Percentiles rank a stretch among this genome's conserved stretches.
Conservation (phyloP, 2,329 filamentous ascomycete genomes). For the Ceratocystis ficicola region DNA sequence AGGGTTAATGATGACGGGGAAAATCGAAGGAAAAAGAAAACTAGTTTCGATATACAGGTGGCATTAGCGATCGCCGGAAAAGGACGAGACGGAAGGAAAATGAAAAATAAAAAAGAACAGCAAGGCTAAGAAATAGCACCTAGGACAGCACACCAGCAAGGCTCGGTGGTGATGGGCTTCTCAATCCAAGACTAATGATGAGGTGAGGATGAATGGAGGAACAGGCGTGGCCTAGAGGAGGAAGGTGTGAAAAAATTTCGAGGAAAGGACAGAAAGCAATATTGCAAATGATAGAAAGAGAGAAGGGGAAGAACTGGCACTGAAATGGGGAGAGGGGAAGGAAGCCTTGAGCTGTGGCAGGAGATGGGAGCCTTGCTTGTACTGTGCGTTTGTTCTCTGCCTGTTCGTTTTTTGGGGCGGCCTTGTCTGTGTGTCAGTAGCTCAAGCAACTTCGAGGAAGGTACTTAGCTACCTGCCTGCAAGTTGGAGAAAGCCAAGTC, state of each 20-base stretch:
- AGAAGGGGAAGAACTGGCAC: neutral
- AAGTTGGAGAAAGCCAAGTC: neutral
- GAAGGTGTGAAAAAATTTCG: neutral
- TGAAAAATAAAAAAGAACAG: constrained; percentile 20
- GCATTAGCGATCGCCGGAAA: constrained; percentile 25
- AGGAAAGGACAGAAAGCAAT: neutral
- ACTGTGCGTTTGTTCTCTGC: neutral
- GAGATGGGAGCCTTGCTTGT: neutral
- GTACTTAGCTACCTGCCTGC: neutral
- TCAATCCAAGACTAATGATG: neutral
- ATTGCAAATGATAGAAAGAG: neutral
- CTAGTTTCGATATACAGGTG: constrained; percentile 27
- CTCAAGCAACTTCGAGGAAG: no score
- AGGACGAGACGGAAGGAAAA: neutral
- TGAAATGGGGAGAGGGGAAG: neutral
- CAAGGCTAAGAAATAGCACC: constrained; percentile 18
- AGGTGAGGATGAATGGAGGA: neutral
- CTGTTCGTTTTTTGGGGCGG: neutral
- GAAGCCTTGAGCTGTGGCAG: neutral
- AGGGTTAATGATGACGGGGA: constrained; percentile 10
- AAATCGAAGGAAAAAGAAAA: constrained; percentile 1
- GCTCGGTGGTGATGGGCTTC: neutral
- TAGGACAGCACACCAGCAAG: neutral
- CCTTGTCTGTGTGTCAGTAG: neutral
- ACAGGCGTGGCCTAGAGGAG: neutral